Evolutionary conservation across 495 filamentous ascomycete genomes (phyloP).

Genomic region (Xylaria acuta): DNA sequence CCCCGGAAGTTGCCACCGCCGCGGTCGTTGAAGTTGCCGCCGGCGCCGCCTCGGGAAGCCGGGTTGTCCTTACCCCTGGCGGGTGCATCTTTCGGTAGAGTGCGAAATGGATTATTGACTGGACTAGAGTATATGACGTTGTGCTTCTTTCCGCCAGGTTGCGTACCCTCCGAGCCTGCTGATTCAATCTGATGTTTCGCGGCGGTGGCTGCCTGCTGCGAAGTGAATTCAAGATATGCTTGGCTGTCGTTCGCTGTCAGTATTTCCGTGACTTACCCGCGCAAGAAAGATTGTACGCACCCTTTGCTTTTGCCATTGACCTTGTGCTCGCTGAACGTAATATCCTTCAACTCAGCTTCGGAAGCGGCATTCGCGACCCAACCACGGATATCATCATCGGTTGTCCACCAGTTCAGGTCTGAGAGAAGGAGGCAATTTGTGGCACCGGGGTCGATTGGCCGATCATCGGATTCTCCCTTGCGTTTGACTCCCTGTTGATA

Average conservation of each 20-base stretch:
- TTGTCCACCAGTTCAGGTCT: slow-evolving; percentile 95
- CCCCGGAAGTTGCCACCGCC: slow-evolving; percentile 40
- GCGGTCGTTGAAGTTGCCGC: slow-evolving; percentile 51
- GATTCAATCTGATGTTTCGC: slow-evolving; percentile 82
- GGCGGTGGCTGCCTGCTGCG: slow-evolving; percentile 84
- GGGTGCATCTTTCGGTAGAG: slow-evolving; percentile 88
- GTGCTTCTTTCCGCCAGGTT: slow-evolving; percentile 68
- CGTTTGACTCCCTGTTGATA: slow-evolving; percentile 77
- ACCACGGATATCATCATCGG: slow-evolving; percentile 90
- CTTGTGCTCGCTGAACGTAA: slow-evolving; percentile 97
- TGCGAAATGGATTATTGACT: slow-evolving; percentile 84
- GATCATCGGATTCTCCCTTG: slow-evolving; percentile 75
- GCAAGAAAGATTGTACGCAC: slow-evolving; percentile 56
- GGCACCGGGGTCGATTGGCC: slow-evolving; percentile 79
- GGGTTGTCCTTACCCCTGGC: slow-evolving; percentile 72
- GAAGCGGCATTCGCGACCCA: slow-evolving; percentile 78
- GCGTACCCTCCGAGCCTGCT: slow-evolving; percentile 47
- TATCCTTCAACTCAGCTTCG: slow-evolving; percentile 86
- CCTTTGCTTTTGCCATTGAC: slow-evolving; percentile 98
- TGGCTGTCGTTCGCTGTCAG: slow-evolving; percentile 63
- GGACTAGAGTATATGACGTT: slow-evolving; percentile 78
- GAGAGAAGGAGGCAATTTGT: slow-evolving; percentile 83
- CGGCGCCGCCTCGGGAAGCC: slow-evolving; percentile 54
- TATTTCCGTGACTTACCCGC: background rate
- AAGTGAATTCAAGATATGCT: slow-evolving; percentile 86